A percentile compares a stretch with the other conserved stretches of the same genome.
These are phyloP conservation scores for Boletus smithii DNA, from an alignment of 1,284 basidiomycete genomes.

Conservation along the genomic window DNA sequence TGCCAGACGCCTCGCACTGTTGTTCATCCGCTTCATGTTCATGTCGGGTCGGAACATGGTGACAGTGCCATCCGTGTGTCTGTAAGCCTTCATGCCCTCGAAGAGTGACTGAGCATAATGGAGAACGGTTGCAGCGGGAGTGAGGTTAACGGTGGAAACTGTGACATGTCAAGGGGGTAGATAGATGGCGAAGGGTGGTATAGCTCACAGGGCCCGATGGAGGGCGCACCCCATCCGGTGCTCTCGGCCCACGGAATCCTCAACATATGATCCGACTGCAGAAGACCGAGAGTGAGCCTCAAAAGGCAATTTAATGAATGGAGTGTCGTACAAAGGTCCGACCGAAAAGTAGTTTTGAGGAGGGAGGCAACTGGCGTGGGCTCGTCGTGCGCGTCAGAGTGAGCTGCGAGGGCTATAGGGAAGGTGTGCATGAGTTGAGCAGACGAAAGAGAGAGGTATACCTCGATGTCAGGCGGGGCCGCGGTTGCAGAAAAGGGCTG, in stretches of 20 bases:
- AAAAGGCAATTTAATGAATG: slow-evolving; percentile 4
- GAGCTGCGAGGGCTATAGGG: slow-evolving; percentile 43
- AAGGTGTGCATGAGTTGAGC: background rate
- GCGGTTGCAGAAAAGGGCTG: slow-evolving; percentile 13
- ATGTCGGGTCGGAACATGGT: slow-evolving; percentile 95
- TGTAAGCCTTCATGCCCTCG: slow-evolving; percentile 97
- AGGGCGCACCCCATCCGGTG: slow-evolving; percentile 80
- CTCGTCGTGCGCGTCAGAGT: slow-evolving; percentile 47
- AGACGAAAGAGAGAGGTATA: background rate
- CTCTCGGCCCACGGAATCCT: slow-evolving; percentile 73
- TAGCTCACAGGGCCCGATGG: slow-evolving; percentile 77
- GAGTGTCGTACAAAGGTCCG: slow-evolving; percentile 59
- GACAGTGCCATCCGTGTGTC: slow-evolving; percentile 73
- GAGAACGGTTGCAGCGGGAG: slow-evolving; percentile 85
- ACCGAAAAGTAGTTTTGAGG: slow-evolving; percentile 61
- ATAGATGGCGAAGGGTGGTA: background rate
- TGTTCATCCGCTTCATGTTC: slow-evolving; percentile 96
- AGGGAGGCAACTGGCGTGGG: slow-evolving; percentile 52
- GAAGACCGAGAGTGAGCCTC: slow-evolving; percentile 8
- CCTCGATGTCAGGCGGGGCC: slow-evolving; percentile 27
- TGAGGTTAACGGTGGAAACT: slow-evolving; percentile 75
- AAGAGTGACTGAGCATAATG: slow-evolving; percentile 93
- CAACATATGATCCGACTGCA: slow-evolving; percentile 91
- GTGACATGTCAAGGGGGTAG: slow-evolving; percentile 9
- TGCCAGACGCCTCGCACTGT: slow-evolving; percentile 68